Conservation (phyloP, 805 yeast genomes). For the Candida nemodendra region DNA sequence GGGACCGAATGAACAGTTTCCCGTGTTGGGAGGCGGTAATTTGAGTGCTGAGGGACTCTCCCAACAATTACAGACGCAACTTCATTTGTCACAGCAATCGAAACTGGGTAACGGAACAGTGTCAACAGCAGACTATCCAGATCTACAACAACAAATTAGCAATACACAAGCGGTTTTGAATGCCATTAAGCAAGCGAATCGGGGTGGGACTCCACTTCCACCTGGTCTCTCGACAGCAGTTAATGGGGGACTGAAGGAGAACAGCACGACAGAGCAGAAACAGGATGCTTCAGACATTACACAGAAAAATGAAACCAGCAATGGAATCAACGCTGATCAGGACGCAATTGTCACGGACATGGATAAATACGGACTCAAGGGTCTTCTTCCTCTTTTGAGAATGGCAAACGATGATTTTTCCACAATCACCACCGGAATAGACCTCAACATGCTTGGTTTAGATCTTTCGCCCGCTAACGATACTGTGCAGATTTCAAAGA, state of each 20-base stretch:
- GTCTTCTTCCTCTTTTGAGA: slow-evolving; percentile 56
- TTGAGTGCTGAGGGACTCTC: background rate
- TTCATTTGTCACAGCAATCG: slow-evolving; percentile 9
- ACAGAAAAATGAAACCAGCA: background rate
- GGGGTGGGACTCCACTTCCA: slow-evolving; percentile 9
- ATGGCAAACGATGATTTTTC: slow-evolving; percentile 64
- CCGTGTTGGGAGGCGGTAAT: slow-evolving; percentile 24
- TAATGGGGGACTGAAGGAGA: background rate
- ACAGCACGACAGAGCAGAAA: background rate
- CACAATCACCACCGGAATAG: slow-evolving; percentile 72
- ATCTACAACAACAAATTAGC: slow-evolving; percentile 23
- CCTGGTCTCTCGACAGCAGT: slow-evolving; percentile 10
- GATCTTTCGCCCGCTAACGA: slow-evolving; percentile 47
- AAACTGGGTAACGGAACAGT: slow-evolving; percentile 1
- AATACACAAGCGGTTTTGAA: slow-evolving; percentile 27
- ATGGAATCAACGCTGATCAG: too few species aligned
- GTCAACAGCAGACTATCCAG: slow-evolving; percentile 11
- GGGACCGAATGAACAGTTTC: slow-evolving; percentile 26
- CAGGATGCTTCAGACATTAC: background rate
- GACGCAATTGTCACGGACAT: slow-evolving; percentile 44
- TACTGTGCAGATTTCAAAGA: slow-evolving; percentile 48
- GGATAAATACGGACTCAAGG: slow-evolving; percentile 67
- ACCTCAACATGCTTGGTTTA: slow-evolving; percentile 64
- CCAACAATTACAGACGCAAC: slow-evolving; percentile 10
- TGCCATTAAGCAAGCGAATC: slow-evolving; percentile 23